A percentile compares a stretch with the other conserved stretches of the same genome.
These are phyloP conservation scores for Pythium diclinum DNA, from an alignment of 352 stramenopile species.

Conservation along the genomic window DNA sequence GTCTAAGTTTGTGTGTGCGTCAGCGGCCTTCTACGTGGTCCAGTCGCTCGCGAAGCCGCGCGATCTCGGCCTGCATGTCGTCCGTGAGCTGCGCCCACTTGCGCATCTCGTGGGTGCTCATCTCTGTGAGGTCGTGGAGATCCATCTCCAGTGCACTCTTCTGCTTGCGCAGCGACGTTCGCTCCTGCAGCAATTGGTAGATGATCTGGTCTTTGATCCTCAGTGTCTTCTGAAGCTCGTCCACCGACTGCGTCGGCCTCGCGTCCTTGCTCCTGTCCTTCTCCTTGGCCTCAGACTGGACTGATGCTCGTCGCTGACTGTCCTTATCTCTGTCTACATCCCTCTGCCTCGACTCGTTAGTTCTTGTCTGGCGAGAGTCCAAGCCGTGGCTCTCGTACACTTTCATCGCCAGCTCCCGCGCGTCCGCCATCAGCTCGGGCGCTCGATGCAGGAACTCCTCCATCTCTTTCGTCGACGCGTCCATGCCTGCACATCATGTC, in stretches of 20 bases:
- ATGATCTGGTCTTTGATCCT: slow-evolving; percentile 84
- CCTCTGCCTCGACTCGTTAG: not conserved
- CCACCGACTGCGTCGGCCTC: not conserved
- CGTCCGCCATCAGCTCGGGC: slow-evolving; percentile 36
- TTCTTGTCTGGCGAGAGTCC: not conserved
- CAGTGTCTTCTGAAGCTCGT: slow-evolving; percentile 35
- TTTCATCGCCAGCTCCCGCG: slow-evolving; percentile 55
- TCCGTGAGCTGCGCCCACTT: slow-evolving; percentile 80
- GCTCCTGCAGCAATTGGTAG: slow-evolving; percentile 72
- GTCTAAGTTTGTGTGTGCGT: not conserved
- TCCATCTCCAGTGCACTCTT: slow-evolving; percentile 45
- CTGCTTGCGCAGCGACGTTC: slow-evolving; percentile 49
- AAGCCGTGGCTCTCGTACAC: slow-evolving; percentile 22
- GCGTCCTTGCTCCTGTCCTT: not conserved
- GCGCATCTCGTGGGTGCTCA: slow-evolving; percentile 78
- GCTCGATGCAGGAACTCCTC: slow-evolving; percentile 37
- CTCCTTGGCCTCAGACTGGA: not conserved
- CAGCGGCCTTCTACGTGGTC: not conserved
- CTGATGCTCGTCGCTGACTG: not conserved
- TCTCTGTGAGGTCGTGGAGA: slow-evolving; percentile 57
- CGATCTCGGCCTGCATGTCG: slow-evolving; percentile 81
- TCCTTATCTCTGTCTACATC: not conserved
- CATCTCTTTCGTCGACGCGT: slow-evolving; percentile 44
- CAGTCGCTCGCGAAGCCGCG: slow-evolving; percentile 42
- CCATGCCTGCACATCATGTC: slow-evolving; percentile 23